phyloP scores from a whole-genome alignment of 106 monocot species.

The Alisma plantagoaquatica region DNA sequence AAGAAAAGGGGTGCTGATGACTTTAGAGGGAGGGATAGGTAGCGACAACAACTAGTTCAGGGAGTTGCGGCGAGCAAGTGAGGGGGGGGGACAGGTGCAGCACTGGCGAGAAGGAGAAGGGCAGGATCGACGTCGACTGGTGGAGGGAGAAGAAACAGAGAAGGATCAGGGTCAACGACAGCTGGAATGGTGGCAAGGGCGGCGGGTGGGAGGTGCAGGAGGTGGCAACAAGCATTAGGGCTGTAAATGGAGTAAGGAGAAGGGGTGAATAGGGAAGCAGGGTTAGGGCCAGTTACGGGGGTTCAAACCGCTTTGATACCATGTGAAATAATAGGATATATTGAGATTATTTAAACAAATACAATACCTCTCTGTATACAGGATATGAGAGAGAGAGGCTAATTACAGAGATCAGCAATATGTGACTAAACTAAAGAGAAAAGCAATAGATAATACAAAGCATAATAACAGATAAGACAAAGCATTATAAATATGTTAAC shows the following conservation, averaged over 20 bases:
- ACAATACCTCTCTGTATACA: too few species aligned
- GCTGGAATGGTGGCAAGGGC: neutral
- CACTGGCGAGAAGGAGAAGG: neutral
- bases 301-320: too few species aligned
- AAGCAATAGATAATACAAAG: too few species aligned
- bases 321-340: too few species aligned
- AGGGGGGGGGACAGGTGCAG: neutral
- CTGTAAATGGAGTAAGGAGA: neutral
- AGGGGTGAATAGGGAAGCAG: too few species aligned
- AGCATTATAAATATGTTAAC: too few species aligned
- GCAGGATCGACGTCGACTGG: neutral
- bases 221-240: neutral
- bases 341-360: too few species aligned
- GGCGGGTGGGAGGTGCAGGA: neutral
- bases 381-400: too few species aligned
- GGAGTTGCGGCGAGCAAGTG: neutral
- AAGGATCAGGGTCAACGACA: neutral
- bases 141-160: neutral
- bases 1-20: neutral
- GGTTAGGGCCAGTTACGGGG: neutral
- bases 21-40: too few species aligned
- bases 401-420: too few species aligned
- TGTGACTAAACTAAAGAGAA: too few species aligned
- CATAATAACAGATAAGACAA: too few species aligned
- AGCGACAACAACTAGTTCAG: neutral